A percentile compares a stretch with the other conserved stretches of the same genome.
These are phyloP conservation scores for Auriscalpium vulgare DNA, from an alignment of 768 basidiomycete species.

Conservation along the genomic window DNA sequence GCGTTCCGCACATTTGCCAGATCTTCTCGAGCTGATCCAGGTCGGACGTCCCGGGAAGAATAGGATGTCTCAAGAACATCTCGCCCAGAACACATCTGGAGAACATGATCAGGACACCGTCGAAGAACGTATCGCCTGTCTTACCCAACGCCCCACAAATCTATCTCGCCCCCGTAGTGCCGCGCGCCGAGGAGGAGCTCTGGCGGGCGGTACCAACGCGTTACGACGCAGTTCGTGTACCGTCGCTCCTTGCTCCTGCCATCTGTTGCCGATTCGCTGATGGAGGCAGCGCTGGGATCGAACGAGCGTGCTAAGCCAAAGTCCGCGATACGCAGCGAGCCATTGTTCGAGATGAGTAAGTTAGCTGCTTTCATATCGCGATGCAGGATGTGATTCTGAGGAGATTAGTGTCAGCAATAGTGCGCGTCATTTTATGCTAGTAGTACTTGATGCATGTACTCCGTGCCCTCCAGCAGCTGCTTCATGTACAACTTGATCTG, in stretches of 20 bases:
- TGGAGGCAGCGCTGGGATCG: conserved; percentile 40
- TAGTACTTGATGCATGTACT: conserved; percentile 85
- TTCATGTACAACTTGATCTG: conserved; percentile 95
- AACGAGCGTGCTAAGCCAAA: conserved; percentile 90
- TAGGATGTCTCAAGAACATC: conserved; percentile 85
- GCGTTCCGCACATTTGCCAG: conserved; percentile 83
- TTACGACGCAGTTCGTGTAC: conserved; percentile 95
- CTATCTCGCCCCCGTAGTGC: conserved; percentile 89
- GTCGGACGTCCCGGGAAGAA: conserved; percentile 82
- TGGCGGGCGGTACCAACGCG: conserved; percentile 90
- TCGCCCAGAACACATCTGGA: conserved; percentile 90
- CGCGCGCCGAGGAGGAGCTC: conserved; percentile 85
- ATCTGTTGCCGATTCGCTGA: conserved; percentile 27
- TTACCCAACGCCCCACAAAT: conserved; percentile 96
- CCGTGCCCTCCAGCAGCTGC: conserved; percentile 92
- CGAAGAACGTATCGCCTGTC: conserved; percentile 17
- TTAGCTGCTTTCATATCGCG: conserved; percentile 99
- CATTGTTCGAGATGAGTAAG: conserved; percentile 82
- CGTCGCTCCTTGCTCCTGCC: conserved; percentile 49
- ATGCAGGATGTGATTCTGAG: conserved; percentile 90
- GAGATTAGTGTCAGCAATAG: conserved; percentile 1
- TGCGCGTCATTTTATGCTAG: too few relatives aligned
- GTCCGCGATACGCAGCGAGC: conserved; percentile 84
- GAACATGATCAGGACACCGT: not conserved
- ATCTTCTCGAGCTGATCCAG: conserved; percentile 90